phyloP scores from a whole-genome alignment of 2,329 filamentous ascomycete genomes.

The Chaetomium sp. region DNA sequence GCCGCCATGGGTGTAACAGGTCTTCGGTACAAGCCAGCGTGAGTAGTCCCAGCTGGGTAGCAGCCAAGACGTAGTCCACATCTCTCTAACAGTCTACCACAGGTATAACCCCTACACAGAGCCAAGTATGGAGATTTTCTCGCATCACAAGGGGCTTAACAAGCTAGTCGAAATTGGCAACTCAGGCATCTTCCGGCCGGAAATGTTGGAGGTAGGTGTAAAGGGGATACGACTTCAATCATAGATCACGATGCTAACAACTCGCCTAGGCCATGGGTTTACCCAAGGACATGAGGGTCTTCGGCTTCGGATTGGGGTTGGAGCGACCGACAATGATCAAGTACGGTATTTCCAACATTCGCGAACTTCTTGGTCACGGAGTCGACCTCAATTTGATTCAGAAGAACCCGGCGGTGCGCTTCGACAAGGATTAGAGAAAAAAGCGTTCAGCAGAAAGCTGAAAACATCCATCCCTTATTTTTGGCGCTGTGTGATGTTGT shows the following conservation, averaged over 20 bases:
- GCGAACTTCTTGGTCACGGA: constrained; percentile 89
- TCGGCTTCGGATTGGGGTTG: constrained; percentile 86
- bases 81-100: constrained; percentile 3
- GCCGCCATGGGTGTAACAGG: constrained; percentile 81
- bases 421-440: constrained; percentile 67
- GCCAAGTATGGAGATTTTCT: constrained; percentile 97
- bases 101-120: constrained; percentile 87
- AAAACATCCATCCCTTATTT: background rate
- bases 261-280: constrained; percentile 7
- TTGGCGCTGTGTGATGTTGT: too few species aligned
- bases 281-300: constrained; percentile 76
- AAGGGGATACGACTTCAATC: background rate
- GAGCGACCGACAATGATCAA: constrained; percentile 98
- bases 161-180: constrained; percentile 98
- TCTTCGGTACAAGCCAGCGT: constrained; percentile 93
- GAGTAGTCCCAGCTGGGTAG: constrained; percentile 48
- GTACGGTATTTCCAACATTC: constrained; percentile 82
- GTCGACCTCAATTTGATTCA: constrained; percentile 91
- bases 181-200: constrained; percentile 96
- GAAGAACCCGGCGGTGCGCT: constrained; percentile 79
- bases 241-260: background rate
- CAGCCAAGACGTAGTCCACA: background rate
- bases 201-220: constrained; percentile 62
- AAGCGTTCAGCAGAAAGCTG: constrained; percentile 5
- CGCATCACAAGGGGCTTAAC: constrained; percentile 79